Base-by-base conservation (phyloP, 2,329 filamentous ascomycete species). In the Trichophyton simii region DNA sequence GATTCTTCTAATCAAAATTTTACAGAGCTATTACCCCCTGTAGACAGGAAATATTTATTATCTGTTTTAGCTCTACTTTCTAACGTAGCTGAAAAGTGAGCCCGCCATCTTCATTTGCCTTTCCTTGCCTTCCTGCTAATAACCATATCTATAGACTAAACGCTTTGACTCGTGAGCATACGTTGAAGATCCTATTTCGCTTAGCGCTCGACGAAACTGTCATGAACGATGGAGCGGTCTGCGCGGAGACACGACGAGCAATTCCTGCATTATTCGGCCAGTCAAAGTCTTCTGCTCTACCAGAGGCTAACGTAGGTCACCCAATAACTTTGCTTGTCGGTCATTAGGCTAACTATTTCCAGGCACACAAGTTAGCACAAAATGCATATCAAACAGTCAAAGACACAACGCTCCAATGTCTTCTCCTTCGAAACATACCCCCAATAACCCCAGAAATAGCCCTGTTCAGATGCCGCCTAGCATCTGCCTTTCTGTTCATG, bases 401-500 rank as follows among this genome's bases (percentile, higher is more conserved):
- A 60, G 71, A 76, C 55, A 61, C 69, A 13, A 66, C 67, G 31
- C 69, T 78, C 3, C 76, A 77, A 65, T 72, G 68, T 57, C 73
- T 72, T 46, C 66, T 78, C 9, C 65, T 78, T 6, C 70, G 68
- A 36, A 71, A 77, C 59, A 74, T 78, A 20, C 63, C 72, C 13
- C 74, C 76, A 20, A 71, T 69, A 3, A 72, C 71, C 8, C 65
- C 66, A 11, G 68, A 70, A 63, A 71, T 75, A 25, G 71, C 73
- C n/a, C 60, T 69, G n/a, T 65, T 77, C n/a, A 69, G 76, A 55
- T 73, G 72, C 46, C 72, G 72, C 18, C 71, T 79, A 3, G 74
- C 75, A 11, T 57, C 71, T 20, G 67, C 72, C 8, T 76, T 75
- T 59, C 63, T 76, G 38, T 66, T 69, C 4, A 64, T 62, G n/a